Evolutionary conservation across 2,329 filamentous ascomycete species (phyloP).

Genomic region (Aspergillus sergii): DNA sequence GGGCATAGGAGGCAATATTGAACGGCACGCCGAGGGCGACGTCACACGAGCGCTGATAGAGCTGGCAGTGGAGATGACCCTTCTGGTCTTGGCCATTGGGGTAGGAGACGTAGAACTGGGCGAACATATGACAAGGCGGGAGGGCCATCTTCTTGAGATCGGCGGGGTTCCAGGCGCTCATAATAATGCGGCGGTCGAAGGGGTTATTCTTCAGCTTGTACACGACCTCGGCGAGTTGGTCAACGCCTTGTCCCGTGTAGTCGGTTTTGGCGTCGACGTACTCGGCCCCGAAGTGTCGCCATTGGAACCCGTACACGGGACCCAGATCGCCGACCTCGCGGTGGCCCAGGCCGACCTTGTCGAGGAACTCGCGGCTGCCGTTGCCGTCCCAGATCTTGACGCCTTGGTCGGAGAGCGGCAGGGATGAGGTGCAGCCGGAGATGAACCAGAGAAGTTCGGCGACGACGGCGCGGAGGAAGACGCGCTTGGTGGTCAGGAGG

Average conservation of each 20-base stretch:
- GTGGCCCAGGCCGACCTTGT: conserved; percentile 77
- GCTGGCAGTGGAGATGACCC: conserved; percentile 79
- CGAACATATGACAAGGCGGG: conserved; percentile 96
- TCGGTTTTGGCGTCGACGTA: conserved; percentile 79
- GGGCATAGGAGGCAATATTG: conserved; percentile 93
- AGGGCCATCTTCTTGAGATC: conserved; percentile 87
- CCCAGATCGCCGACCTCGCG: conserved; percentile 87
- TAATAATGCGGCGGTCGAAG: conserved; percentile 85
- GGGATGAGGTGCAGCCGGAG: conserved; percentile 77
- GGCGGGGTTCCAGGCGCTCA: conserved; percentile 90
- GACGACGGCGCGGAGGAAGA: conserved; percentile 87
- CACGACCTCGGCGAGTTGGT: conserved; percentile 90
- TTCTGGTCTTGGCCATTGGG: conserved; percentile 51
- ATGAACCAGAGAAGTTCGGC: conserved; percentile 97
- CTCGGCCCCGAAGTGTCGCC: conserved; percentile 94
- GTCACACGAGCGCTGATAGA: conserved; percentile 94
- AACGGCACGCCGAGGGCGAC: conserved; percentile 98
- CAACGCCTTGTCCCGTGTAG: conserved; percentile 85
- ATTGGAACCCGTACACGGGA: conserved; percentile 97
- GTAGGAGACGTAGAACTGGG: conserved; percentile 89
- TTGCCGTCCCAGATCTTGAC: conserved; percentile 99
- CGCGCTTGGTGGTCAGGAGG: conserved; percentile 94
- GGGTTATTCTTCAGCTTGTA: conserved; percentile 80
- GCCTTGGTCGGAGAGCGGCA: conserved; percentile 73
- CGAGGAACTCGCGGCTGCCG: conserved; percentile 85